Evolutionary conservation across 768 basidiomycete species (phyloP), one percentile per base, ranked within the genome.

Genomic region (Rhizopogon vinicolor): DNA sequence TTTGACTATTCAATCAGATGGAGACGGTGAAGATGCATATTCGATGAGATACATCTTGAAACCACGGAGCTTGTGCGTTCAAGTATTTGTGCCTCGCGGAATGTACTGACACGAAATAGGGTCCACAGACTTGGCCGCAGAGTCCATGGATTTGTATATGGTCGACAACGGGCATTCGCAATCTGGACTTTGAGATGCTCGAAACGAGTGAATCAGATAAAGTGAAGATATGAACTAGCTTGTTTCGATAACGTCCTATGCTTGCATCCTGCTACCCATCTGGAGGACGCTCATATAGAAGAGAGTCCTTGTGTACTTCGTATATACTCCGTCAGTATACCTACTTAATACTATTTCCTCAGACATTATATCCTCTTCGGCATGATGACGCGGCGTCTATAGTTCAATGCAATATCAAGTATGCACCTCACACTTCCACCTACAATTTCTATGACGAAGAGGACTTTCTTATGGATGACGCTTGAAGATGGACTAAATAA

Each of bases 21-120:
- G 45, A 7, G 69, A 69, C 22, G 52, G 43, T 0, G 68, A 69
- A 51, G 68, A 69, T 16, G 69, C 68, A 10, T 49, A 49, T 1
- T 40, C 61, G 16, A 68, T 69, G 68, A 65, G 62, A 33, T 22
- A 16, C 8, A 18, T 10, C 6, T 3, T 49, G 19, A 49, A 49
- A 37, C 35, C 14, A 49, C 35, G 35, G 35, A 49, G 14, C 48
- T 37, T 49, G 48, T 49, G 19, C 35, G 48, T 49, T 1, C 13
- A 22, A 14, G 16, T 25, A 37, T 25, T 49, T 16, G 22, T 49
- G 14, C 35, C 16, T 8, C 14, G 14, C 22, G 14, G 5, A 22
- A 37, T 35, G 35, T 49, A 49, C 48, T 49, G 22, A 49, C 48
- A 22, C 19, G 39, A 5, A 16, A 9, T 22, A 49, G 48, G 7